Conservation (phyloP, 805 yeast genomes). For the Tetrapisispora pingtungensis region DNA sequence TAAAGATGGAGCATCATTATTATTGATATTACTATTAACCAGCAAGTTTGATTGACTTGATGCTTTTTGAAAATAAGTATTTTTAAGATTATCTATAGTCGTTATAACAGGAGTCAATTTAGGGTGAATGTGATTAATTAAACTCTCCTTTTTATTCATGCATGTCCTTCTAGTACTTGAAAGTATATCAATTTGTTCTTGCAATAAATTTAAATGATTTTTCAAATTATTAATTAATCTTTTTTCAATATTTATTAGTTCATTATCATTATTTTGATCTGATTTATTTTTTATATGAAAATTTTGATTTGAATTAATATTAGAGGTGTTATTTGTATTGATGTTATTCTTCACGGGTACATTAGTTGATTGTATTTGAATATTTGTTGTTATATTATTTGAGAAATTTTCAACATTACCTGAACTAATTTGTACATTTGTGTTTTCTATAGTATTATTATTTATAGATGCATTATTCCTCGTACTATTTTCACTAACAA, state of each 20-base stretch:
- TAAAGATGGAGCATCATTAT: background rate
- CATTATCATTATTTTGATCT: background rate
- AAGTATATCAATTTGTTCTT: background rate
- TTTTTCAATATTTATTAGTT: background rate
- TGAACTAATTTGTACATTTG: too few relatives aligned
- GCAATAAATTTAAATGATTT: background rate
- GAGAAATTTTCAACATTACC: too few relatives aligned
- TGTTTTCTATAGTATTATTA: too few relatives aligned
- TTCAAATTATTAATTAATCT: background rate
- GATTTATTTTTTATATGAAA: background rate
- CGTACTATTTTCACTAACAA: background rate
- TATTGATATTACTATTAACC: background rate
- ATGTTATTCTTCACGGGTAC: too few relatives aligned
- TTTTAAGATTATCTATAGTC: constrained; percentile 1
- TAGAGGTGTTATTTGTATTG: too few relatives aligned
- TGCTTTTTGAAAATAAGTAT: background rate
- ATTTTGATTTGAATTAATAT: too few relatives aligned
- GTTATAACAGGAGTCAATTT: constrained; percentile 7
- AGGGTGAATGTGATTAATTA: constrained; percentile 15
- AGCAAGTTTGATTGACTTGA: too few relatives aligned
- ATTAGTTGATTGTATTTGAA: too few relatives aligned
- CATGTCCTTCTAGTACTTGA: constrained; percentile 33
- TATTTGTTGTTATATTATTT: too few relatives aligned
- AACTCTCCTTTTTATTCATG: constrained; percentile 30
- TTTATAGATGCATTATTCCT: background rate